Percentiles rank a stretch among this genome's conserved stretches.
Conservation (phyloP, 768 basidiomycete species). For the Lactarius psammicola region DNA sequence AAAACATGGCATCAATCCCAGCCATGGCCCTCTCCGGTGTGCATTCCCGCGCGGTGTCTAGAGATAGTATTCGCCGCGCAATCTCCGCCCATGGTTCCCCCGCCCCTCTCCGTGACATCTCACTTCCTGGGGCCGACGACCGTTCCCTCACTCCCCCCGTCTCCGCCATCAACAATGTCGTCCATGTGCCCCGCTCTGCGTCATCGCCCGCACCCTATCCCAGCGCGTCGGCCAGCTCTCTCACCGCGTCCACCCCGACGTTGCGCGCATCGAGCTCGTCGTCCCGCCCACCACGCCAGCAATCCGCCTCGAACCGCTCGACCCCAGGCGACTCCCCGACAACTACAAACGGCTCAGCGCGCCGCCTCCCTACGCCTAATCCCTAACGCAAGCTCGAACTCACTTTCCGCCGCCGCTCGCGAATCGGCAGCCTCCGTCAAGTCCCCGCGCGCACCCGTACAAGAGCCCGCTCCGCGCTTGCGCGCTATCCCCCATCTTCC, state of each 20-base stretch:
- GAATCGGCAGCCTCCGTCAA: slow-evolving; percentile 18
- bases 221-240: slow-evolving; percentile 13
- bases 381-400: slow-evolving; percentile 25
- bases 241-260: slow-evolving; percentile 17
- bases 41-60: not conserved
- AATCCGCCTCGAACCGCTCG: slow-evolving; percentile 14
- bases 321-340: slow-evolving; percentile 21
- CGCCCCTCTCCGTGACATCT: not conserved
- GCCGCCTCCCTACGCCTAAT: slow-evolving; percentile 21
- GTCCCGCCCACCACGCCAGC: slow-evolving; percentile 12
- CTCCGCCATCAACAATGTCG: not conserved
- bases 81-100: slow-evolving; percentile 4
- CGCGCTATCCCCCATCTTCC: slow-evolving; percentile 56
- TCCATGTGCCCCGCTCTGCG: slow-evolving; percentile 2
- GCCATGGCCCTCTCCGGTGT: slow-evolving; percentile 1
- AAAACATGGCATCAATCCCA: not conserved
- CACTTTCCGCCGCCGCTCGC: slow-evolving; percentile 32
- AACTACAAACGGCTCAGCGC: not conserved
- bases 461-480: slow-evolving; percentile 37
- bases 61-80: slow-evolving; percentile 5
- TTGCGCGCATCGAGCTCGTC: slow-evolving; percentile 12
- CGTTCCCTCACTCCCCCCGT: slow-evolving; percentile 24
- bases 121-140: slow-evolving; percentile 15
- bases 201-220: slow-evolving; percentile 16
- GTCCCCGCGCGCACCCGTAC: not conserved